Evolutionary conservation across 2,329 filamentous ascomycete genomes (phyloP).

Genomic region (Claviceps sp.): DNA sequence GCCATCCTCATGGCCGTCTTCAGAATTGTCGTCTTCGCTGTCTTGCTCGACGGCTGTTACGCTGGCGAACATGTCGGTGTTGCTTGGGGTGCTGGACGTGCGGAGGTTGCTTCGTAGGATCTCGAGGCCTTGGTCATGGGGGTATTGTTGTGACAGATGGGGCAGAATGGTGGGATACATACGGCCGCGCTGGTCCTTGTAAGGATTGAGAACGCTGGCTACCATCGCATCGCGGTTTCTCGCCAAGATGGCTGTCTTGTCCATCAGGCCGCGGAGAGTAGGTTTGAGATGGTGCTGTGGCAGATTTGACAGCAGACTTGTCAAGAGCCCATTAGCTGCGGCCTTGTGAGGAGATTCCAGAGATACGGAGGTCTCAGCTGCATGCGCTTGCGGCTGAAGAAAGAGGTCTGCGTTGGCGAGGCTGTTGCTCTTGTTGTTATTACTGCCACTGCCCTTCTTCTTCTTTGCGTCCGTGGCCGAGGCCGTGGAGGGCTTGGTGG

Average conservation of each 20-base stretch:
- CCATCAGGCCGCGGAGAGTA: conserved; percentile 59
- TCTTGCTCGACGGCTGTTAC: conserved; percentile 26
- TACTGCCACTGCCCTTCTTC: conserved; percentile 19
- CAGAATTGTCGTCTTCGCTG: conserved; percentile 18
- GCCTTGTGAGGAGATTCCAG: conserved; percentile 33
- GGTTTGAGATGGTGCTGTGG: conserved; percentile 56
- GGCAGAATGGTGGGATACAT: conserved; percentile 66
- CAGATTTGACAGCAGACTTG: conserved; percentile 46
- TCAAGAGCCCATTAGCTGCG: conserved; percentile 50
- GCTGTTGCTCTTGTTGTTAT: conserved; percentile 15
- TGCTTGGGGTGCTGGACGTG: conserved; percentile 16
- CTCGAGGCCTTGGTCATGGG: conserved; percentile 54
- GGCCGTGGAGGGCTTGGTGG: conserved; percentile 19
- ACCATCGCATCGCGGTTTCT: conserved; percentile 60
- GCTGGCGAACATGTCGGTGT: conserved; percentile 15
- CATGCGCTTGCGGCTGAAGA: conserved; percentile 30
- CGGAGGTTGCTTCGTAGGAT: conserved; percentile 50
- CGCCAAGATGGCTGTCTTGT: conserved; percentile 66
- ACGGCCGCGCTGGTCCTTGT: conserved; percentile 47
- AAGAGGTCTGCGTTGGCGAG: conserved; percentile 61
- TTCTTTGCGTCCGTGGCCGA: conserved; percentile 16
- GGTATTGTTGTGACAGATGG: conserved; percentile 56
- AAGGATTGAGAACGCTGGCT: conserved; percentile 70
- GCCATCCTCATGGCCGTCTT: conserved; percentile 7
- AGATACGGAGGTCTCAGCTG: conserved; percentile 18